Conservation (phyloP, 176 grass and related monocot species). For the Hyparrhenia diplandra region DNA sequence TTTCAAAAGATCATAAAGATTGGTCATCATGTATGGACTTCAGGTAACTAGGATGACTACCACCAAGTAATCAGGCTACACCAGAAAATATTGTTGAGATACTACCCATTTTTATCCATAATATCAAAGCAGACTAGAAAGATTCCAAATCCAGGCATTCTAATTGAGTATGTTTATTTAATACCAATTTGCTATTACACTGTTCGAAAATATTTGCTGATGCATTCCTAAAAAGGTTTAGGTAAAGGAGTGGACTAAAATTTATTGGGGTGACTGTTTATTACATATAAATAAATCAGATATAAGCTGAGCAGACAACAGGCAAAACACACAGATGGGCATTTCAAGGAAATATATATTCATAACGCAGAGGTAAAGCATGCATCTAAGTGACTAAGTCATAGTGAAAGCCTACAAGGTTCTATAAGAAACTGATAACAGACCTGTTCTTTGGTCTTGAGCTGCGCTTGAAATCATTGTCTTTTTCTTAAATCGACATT, state of each 20-base stretch:
- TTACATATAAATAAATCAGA: not conserved
- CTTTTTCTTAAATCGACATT: constrained; percentile 38
- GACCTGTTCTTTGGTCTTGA: constrained; percentile 46
- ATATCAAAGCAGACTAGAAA: not conserved
- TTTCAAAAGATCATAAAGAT: not conserved
- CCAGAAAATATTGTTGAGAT: not conserved
- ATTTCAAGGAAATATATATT: too few relatives aligned
- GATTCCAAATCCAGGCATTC: not conserved
- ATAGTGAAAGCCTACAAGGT: constrained; percentile 1
- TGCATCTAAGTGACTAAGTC: not conserved
- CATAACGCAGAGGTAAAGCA: too few relatives aligned
- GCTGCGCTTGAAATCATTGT: constrained; percentile 35
- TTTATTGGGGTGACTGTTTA: not conserved
- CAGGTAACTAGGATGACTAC: not conserved
- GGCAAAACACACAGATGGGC: too few relatives aligned
- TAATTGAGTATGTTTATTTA: not conserved
- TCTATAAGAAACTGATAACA: not conserved
- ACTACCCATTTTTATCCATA: not conserved
- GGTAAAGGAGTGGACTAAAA: not conserved
- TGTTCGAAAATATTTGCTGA: not conserved
- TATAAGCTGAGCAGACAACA: too few relatives aligned
- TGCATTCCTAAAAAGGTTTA: not conserved
- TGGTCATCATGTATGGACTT: not conserved
- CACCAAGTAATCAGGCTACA: not conserved
- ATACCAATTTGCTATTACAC: not conserved